phyloP scores from a whole-genome alignment of 2,329 filamentous ascomycete genomes.

The Diplodia mutila region DNA sequence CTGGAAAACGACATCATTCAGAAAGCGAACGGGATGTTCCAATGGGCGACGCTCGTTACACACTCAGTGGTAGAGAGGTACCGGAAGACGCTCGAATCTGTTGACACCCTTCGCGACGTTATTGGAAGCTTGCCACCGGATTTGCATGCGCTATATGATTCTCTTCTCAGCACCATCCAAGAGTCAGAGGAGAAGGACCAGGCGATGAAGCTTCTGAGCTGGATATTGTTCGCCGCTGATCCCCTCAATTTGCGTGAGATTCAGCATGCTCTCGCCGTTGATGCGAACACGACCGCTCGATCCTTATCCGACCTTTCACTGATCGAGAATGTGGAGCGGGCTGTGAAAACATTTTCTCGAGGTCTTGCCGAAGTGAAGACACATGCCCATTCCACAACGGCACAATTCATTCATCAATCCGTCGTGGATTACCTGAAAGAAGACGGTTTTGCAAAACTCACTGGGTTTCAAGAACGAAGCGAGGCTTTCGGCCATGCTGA shows the following conservation, averaged over 20 bases:
- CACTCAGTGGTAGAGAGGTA: neutral
- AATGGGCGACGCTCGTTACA: neutral
- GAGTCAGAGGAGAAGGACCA: neutral
- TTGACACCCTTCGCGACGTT: neutral
- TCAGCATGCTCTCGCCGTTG: neutral
- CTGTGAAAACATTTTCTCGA: neutral
- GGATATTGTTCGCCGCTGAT: neutral
- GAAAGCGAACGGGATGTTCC: neutral
- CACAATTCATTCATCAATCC: constrained; percentile 7
- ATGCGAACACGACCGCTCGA: neutral
- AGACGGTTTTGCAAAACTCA: neutral
- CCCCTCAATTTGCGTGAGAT: neutral
- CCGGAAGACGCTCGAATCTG: neutral
- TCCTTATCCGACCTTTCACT: neutral
- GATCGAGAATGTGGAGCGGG: neutral
- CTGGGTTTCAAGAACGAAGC: neutral
- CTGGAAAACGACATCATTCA: neutral
- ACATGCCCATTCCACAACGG: neutral
- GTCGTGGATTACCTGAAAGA: neutral
- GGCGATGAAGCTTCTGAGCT: neutral
- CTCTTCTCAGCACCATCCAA: neutral
- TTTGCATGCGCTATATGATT: neutral
- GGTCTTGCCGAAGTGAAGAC: neutral
- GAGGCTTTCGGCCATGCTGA: neutral
- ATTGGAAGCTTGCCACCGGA: neutral